phyloP scores from a whole-genome alignment of 2,329 filamentous ascomycete species.

The Ceratocystiopsis minuta region DNA sequence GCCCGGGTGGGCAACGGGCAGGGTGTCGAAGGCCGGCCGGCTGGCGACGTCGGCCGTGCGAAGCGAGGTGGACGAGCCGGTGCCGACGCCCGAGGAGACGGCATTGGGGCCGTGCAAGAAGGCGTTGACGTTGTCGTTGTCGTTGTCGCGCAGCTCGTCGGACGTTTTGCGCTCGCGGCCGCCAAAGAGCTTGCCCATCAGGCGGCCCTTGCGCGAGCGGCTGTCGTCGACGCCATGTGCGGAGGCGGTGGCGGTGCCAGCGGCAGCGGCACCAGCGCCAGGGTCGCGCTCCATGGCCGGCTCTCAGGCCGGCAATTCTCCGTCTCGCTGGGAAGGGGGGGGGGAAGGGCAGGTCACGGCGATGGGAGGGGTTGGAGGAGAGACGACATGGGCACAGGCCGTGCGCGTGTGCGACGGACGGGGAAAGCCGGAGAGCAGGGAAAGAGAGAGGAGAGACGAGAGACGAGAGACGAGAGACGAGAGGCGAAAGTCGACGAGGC shows the following conservation, averaged over 20 bases:
- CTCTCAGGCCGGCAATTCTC: too few species aligned
- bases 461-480: too few species aligned
- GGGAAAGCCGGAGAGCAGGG: too few species aligned
- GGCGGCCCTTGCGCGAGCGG: conserved; percentile 29
- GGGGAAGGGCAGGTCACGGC: too few species aligned
- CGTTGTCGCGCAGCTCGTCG: conserved; percentile 17
- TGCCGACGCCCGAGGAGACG: background rate
- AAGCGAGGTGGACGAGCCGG: background rate
- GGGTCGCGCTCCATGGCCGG: conserved; percentile 7
- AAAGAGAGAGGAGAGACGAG: too few species aligned
- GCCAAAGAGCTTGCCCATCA: conserved; percentile 47
- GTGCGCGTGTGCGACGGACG: too few species aligned
- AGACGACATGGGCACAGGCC: too few species aligned
- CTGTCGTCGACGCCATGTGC: conserved; percentile 4
- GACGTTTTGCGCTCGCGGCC: conserved; percentile 19
- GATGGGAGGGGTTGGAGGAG: too few species aligned
- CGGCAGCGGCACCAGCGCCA: conserved; percentile 2
- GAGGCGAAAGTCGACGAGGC: too few species aligned
- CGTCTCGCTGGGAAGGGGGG: too few species aligned
- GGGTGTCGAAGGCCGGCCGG: conserved; percentile 31
- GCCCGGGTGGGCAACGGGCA: conserved; percentile 33
- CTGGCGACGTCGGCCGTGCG: too few species aligned
- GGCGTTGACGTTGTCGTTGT: conserved; percentile 31
- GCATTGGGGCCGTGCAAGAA: conserved; percentile 36
- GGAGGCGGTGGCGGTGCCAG: background rate